Evolutionary conservation across 2,329 filamentous ascomycete species (phyloP).

Genomic region (Phaeosphaeria sp.): DNA sequence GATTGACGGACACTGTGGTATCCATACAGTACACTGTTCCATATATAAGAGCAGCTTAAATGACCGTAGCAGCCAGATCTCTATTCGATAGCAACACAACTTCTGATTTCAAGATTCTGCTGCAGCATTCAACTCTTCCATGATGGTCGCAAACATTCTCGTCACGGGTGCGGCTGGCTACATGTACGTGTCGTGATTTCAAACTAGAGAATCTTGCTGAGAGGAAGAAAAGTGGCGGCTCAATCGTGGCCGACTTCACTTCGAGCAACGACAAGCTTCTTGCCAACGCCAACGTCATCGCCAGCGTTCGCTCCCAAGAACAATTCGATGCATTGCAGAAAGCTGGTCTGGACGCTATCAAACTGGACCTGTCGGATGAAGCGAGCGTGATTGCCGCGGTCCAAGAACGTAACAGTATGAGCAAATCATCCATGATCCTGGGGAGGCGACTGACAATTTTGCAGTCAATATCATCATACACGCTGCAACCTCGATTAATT

Average conservation of each 20-base stretch:
- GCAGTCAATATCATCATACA: slow-evolving; percentile 1
- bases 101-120: not conserved
- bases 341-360: not conserved
- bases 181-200: not conserved
- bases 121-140: not conserved
- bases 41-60: not conserved
- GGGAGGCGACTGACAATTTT: not conserved
- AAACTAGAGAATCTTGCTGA: not conserved
- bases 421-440: not conserved
- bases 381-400: not conserved
- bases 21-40: not conserved
- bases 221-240: slow-evolving; percentile 1
- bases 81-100: not conserved
- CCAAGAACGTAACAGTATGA: not conserved
- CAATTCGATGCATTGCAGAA: not conserved
- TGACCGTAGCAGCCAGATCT: not conserved
- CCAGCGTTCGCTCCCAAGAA: not conserved
- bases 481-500: not conserved
- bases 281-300: not conserved
- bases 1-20: too few species aligned
- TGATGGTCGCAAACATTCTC: slow-evolving; percentile 1
- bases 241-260: slow-evolving; percentile 4
- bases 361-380: not conserved
- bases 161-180: slow-evolving; percentile 6
- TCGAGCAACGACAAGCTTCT: not conserved